phyloP scores from a whole-genome alignment of 352 stramenopile species.

The Thalassiosira exigua region DNA sequence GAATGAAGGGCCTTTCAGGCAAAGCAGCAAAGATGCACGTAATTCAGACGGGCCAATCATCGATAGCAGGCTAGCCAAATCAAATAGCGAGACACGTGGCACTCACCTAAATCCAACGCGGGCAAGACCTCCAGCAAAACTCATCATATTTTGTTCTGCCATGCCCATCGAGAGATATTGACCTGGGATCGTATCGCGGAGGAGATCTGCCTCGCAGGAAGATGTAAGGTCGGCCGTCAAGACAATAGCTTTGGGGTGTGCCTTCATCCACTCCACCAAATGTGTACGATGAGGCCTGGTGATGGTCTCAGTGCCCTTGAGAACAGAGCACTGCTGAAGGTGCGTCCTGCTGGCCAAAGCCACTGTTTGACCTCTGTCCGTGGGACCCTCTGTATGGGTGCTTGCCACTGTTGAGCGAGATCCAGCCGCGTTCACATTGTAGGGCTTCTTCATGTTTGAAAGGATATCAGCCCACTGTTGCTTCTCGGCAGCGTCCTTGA shows the following conservation, averaged over 20 bases:
- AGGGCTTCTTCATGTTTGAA: constrained; percentile 9
- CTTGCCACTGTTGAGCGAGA: background rate
- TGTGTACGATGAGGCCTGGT: constrained; percentile 23
- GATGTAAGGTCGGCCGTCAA: constrained; percentile 39
- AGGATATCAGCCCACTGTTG: constrained; percentile 24
- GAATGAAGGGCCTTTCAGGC: constrained; percentile 33
- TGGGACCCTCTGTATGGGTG: background rate
- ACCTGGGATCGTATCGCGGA: constrained; percentile 21
- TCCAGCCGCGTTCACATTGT: background rate
- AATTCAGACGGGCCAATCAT: too few species aligned
- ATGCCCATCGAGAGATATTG: constrained; percentile 41
- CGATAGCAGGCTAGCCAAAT: too few species aligned
- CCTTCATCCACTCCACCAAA: constrained; percentile 28
- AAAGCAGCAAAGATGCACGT: too few species aligned
- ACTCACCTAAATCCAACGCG: constrained; percentile 26
- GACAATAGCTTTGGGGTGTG: constrained; percentile 27
- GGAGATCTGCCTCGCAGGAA: constrained; percentile 42
- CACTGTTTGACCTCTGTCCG: background rate
- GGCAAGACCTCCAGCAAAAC: constrained; percentile 33
- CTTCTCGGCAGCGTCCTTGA: constrained; percentile 30
- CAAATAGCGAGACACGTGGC: too few species aligned
- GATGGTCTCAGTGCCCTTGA: constrained; percentile 8
- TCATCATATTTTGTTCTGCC: constrained; percentile 52
- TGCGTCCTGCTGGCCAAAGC: background rate
- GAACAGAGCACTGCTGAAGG: background rate